These are phyloP conservation scores for Elaeis oleifera DNA, from an alignment of 202 grass and related monocot genomes.

Conservation along the genomic window DNA sequence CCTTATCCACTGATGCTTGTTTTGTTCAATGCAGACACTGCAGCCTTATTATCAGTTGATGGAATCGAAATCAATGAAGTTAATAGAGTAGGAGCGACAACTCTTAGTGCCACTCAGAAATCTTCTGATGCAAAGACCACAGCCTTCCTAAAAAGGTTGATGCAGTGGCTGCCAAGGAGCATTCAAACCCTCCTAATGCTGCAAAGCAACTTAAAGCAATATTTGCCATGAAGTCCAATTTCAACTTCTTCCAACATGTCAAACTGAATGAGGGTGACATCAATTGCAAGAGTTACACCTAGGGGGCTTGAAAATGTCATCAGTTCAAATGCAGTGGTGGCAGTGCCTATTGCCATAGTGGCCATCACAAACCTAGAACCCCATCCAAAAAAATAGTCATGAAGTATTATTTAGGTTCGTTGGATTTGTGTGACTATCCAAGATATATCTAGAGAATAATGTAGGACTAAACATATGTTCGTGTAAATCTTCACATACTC, in stretches of 20 bases:
- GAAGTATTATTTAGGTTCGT: too few species aligned
- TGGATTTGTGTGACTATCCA: not conserved
- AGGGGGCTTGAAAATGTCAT: constrained; percentile 10
- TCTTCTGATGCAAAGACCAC: not conserved
- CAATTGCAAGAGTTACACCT: constrained; percentile 4
- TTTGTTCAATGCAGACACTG: constrained; percentile 6
- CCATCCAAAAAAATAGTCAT: too few species aligned
- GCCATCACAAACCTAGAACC: not conserved
- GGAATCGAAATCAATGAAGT: constrained; percentile 17
- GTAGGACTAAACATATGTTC: too few species aligned
- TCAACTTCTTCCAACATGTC: constrained; percentile 2
- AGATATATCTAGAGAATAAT: too few species aligned
- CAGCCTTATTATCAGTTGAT: constrained; percentile 8
- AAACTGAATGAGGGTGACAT: constrained; percentile 13
- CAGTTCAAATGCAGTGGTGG: constrained; percentile 14
- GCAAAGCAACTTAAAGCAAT: constrained; percentile 10
- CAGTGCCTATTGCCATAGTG: constrained; percentile 5
- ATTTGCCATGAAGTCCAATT: constrained; percentile 19
- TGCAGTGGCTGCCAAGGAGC: constrained; percentile 8
- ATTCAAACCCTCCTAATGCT: not conserved
- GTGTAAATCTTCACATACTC: too few species aligned
- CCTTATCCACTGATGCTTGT: too few species aligned
- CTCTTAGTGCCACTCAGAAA: constrained; percentile 2
- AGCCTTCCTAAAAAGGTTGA: constrained; percentile 2
- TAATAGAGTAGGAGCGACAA: constrained; percentile 13